phyloP scores from a whole-genome alignment of 305 asterid genomes.

The Salvia sclarea region DNA sequence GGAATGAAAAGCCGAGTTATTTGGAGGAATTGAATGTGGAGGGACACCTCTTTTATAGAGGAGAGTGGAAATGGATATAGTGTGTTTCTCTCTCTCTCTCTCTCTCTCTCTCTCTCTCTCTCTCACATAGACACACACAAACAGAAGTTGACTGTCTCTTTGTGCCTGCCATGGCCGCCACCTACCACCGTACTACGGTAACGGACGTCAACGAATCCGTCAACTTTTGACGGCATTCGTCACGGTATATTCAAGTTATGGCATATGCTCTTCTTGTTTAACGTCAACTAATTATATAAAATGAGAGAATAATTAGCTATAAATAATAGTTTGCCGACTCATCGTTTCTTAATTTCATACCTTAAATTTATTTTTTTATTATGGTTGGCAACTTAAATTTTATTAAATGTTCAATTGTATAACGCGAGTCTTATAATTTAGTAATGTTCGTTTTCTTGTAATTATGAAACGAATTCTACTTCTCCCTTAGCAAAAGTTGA shows the following conservation, averaged over 20 bases:
- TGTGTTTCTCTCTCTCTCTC: background rate
- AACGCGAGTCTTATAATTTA: too few species aligned
- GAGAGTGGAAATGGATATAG: background rate
- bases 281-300: too few species aligned
- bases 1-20: background rate
- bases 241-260: background rate
- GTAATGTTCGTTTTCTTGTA: too few species aligned
- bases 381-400: too few species aligned
- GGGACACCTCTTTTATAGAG: conserved; percentile 26
- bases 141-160: background rate
- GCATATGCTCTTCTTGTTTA: background rate
- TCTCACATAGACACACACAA: background rate
- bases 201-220: conserved; percentile 25
- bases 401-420: too few species aligned
- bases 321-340: background rate
- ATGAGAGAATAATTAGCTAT: too few species aligned
- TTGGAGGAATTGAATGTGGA: background rate
- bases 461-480: too few species aligned
- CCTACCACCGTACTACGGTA: conserved; percentile 33
- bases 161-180: conserved; percentile 12
- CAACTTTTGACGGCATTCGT: background rate
- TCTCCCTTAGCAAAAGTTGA: too few species aligned
- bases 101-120: background rate
- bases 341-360: background rate
- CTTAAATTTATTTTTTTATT: too few species aligned